phyloP scores from a whole-genome alignment of 2,329 filamentous ascomycete species.

The Neonectria ditissima region DNA sequence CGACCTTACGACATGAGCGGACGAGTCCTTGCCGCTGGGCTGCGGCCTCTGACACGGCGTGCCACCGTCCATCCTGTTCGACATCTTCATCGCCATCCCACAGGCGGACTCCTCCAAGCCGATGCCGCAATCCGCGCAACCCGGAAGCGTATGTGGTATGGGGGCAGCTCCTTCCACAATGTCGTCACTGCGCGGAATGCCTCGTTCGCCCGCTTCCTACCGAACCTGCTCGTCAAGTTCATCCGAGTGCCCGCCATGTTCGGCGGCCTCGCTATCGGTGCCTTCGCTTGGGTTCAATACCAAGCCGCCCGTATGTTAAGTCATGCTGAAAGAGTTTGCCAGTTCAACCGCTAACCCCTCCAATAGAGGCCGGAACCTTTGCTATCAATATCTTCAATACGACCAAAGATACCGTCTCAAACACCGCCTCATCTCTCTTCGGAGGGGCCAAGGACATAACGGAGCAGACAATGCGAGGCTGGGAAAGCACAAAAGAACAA shows the following conservation, averaged over 20 bases:
- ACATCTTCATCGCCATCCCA: slow-evolving; percentile 74
- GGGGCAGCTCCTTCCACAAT: slow-evolving; percentile 88
- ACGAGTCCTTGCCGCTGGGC: slow-evolving; percentile 73
- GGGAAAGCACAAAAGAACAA: slow-evolving; percentile 85
- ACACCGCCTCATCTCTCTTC: slow-evolving; percentile 76
- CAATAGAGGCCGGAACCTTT: slow-evolving; percentile 61
- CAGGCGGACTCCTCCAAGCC: slow-evolving; percentile 75
- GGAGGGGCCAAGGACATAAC: slow-evolving; percentile 80
- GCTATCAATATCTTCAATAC: slow-evolving; percentile 75
- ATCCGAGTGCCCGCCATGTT: slow-evolving; percentile 90
- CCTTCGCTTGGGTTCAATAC: slow-evolving; percentile 93
- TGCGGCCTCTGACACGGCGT: slow-evolving; percentile 74
- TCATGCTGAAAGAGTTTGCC: background rate
- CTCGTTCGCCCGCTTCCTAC: slow-evolving; percentile 76
- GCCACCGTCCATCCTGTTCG: slow-evolving; percentile 67
- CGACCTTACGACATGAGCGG: slow-evolving; percentile 49
- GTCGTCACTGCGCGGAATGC: slow-evolving; percentile 72
- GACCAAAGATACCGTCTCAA: slow-evolving; percentile 77
- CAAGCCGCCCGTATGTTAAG: slow-evolving; percentile 82
- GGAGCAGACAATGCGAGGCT: slow-evolving; percentile 82
- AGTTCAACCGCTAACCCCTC: slow-evolving; percentile 39
- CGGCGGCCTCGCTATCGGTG: slow-evolving; percentile 87
- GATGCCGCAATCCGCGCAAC: slow-evolving; percentile 72
- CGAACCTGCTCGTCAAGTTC: slow-evolving; percentile 92
- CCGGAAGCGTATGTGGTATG: slow-evolving; percentile 78